Conservation (phyloP, 2,329 filamentous ascomycete genomes). For the Exophiala dermatitidis region DNA sequence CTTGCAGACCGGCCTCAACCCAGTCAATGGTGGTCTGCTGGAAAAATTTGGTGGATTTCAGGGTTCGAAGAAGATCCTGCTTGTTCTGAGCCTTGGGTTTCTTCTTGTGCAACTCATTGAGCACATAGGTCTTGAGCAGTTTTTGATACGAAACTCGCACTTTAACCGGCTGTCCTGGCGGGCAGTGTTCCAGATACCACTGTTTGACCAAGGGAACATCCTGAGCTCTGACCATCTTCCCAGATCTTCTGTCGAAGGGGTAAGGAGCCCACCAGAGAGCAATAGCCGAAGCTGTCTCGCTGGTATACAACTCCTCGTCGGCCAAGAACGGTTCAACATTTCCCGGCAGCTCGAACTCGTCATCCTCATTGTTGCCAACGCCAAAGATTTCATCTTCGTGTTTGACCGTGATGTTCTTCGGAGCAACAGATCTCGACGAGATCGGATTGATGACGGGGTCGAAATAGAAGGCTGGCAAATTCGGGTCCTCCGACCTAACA, state of each 20-base stretch:
- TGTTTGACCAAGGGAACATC: conserved; percentile 96
- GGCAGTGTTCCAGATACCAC: conserved; percentile 95
- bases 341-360: conserved; percentile 73
- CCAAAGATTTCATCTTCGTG: conserved; percentile 95
- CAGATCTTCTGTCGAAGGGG: conserved; percentile 88
- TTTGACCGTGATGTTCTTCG: conserved; percentile 85
- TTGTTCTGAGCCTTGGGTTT: conserved; percentile 92
- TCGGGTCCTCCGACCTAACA: conserved; percentile 76
- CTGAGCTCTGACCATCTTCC: conserved; percentile 91
- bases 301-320: conserved; percentile 80
- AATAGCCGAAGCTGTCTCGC: conserved; percentile 84
- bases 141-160: conserved; percentile 98
- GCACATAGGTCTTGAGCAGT: conserved; percentile 86
- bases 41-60: conserved; percentile 98
- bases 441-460: conserved; percentile 97
- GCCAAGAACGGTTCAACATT: conserved; percentile 80
- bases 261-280: conserved; percentile 97
- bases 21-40: conserved; percentile 98
- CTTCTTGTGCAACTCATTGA: conserved; percentile 95
- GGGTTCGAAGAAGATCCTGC: conserved; percentile 77
- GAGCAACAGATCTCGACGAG: conserved; percentile 84
- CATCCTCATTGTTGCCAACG: conserved; percentile 69
- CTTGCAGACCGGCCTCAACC: conserved; percentile 97
- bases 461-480: conserved; percentile 92
- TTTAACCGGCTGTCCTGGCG: conserved; percentile 85